Evolutionary conservation across 257 asterid species (phyloP).

Genomic region (Solanum medicagineum): DNA sequence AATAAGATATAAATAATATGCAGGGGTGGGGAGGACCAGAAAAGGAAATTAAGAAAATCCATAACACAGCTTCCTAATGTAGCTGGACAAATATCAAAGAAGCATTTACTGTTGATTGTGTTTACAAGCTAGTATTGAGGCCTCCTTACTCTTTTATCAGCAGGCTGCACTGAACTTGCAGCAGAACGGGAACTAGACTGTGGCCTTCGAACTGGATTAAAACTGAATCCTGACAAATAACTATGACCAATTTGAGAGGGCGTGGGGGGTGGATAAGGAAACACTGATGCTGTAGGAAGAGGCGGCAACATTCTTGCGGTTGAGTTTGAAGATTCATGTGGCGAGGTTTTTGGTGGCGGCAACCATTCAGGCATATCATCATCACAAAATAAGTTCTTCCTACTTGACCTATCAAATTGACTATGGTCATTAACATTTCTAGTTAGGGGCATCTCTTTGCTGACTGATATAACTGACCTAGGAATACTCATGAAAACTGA

Average conservation of each 20-base stretch:
- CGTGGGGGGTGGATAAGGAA: neutral
- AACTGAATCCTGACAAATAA: slow-evolving; percentile 2
- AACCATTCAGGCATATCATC: slow-evolving; percentile 24
- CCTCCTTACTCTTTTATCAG: slow-evolving; percentile 1
- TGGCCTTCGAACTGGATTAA: neutral
- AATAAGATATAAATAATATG: neutral
- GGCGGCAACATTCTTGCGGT: neutral
- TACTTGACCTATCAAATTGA: neutral
- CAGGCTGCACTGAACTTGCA: neutral
- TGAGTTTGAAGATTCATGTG: neutral
- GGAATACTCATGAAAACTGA: neutral
- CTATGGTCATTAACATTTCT: neutral
- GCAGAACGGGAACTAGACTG: neutral
- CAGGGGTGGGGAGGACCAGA: neutral
- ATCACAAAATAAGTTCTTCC: slow-evolving; percentile 9
- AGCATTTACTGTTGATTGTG: neutral
- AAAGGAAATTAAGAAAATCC: neutral
- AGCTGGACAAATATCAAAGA: neutral
- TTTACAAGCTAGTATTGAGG: neutral
- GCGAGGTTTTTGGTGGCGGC: neutral
- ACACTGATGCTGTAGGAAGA: neutral
- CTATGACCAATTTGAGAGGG: slow-evolving; percentile 1
- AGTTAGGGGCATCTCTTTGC: neutral
- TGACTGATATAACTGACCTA: neutral
- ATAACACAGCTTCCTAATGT: neutral